Base-by-base conservation (phyloP, 2,329 filamentous ascomycete genomes). In the Fusarium multiceps region DNA sequence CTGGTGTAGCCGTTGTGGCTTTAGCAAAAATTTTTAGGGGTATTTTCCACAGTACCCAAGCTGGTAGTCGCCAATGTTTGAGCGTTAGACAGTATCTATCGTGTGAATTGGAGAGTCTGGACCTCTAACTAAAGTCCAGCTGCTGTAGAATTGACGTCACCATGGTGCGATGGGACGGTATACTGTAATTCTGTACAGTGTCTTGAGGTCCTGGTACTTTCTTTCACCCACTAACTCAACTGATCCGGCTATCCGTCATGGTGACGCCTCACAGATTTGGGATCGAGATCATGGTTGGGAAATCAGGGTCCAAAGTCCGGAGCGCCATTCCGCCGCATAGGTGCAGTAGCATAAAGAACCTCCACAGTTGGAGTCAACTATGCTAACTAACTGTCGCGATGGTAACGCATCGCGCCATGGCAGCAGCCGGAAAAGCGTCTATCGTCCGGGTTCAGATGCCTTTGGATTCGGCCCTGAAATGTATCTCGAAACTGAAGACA, bases 211-310 rank as follows among this genome's bases (percentile, higher is more conserved):
- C 53, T 61, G 12, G 48, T 40, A 61, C 67, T 65, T 47, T 34
- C 28, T 34, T 37, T 23, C 18, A 51, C 13, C 48, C 47, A 43
- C 47, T 58, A 65, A 63, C 61, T 50, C 37, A 28, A 61, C 51
- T 62, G 55, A 64, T 67, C 58, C 56, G 50, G 56, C 58, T 60
- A 59, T 70, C 69, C 73, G 73, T 74, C 72, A 75, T 70, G 55
- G 70, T 74, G 74, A 71, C 68, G 69, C 66, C 58, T 59, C 58
- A 57, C 47, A 55, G 41, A 43, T 58, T 47, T 64, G 66, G 66
- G 66, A 79, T 79, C 76, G 77, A 78, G 76, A 75, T 75, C 73
- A 67, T 66, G 67, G 66, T 69, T 74, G 62, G 69, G 72, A 68
- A 73, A 75, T 77, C 73, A 76, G 72, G 76, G 76, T 76, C 73